Percentiles rank a stretch among this genome's conserved stretches.
These are phyloP conservation scores for Claviceps spartinae DNA, from an alignment of 2,329 filamentous ascomycete species.

Conservation along the genomic window DNA sequence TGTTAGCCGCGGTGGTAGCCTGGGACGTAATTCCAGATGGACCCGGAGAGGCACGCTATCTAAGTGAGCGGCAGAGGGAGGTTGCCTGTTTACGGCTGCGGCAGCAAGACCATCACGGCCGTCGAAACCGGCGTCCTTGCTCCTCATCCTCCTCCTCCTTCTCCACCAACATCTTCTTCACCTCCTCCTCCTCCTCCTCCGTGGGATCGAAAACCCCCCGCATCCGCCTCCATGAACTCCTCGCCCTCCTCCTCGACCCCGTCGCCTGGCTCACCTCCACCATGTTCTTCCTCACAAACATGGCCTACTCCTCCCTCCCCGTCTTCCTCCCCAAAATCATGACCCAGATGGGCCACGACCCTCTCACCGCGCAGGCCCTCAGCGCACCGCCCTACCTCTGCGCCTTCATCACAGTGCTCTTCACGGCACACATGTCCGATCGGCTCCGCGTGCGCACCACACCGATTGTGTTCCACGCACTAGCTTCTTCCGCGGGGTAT, in stretches of 20 bases:
- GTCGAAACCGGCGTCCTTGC: not conserved
- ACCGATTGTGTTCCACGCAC: slow-evolving; percentile 55
- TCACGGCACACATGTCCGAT: slow-evolving; percentile 63
- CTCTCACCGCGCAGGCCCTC: slow-evolving; percentile 58
- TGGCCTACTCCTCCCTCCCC: slow-evolving; percentile 76
- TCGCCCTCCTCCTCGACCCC: slow-evolving; percentile 27
- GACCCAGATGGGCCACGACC: slow-evolving; percentile 58
- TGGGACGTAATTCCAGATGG: slow-evolving; percentile 67
- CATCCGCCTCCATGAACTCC: slow-evolving; percentile 42
- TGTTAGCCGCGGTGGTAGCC: slow-evolving; percentile 59
- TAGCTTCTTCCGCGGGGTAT: slow-evolving; percentile 50
- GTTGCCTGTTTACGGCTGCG: slow-evolving; percentile 58
- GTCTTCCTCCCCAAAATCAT: slow-evolving; percentile 79
- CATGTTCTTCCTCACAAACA: slow-evolving; percentile 82
- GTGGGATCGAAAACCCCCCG: slow-evolving; percentile 12
- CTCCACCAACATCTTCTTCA: not conserved
- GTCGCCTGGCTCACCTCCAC: slow-evolving; percentile 53
- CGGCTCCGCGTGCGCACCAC: slow-evolving; percentile 44
- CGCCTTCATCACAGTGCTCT: slow-evolving; percentile 57
- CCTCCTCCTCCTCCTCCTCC: not conserved
- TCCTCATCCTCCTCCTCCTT: not conserved
- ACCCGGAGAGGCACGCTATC: slow-evolving; percentile 50
- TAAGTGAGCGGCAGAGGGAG: slow-evolving; percentile 49
- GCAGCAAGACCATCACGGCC: slow-evolving; percentile 20
- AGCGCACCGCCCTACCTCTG: slow-evolving; percentile 70